Evolutionary conservation across 495 filamentous ascomycete species (phyloP).

Genomic region (Neurospora sp.): DNA sequence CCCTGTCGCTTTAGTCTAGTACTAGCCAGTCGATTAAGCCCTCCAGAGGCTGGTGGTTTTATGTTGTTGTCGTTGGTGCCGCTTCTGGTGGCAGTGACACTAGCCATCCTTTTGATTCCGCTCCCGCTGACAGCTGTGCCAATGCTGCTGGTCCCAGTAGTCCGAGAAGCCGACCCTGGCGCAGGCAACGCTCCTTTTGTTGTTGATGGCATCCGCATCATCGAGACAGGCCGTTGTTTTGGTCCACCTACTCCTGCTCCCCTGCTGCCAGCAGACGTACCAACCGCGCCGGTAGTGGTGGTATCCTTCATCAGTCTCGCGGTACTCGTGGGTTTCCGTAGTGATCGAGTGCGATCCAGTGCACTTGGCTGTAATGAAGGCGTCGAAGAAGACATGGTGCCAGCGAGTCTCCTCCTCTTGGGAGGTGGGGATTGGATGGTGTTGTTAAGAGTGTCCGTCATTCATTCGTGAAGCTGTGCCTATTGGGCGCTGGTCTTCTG

Average conservation of each 20-base stretch:
- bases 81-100: neutral
- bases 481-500: neutral
- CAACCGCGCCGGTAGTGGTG: neutral
- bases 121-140: neutral
- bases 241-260: neutral
- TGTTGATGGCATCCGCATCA: neutral
- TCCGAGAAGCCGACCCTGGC: neutral
- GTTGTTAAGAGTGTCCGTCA: neutral
- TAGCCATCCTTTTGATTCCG: neutral
- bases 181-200: neutral
- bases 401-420: neutral
- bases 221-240: neutral
- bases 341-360: neutral
- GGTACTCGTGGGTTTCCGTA: neutral
- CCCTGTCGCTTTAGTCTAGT: neutral
- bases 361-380: neutral
- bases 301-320: neutral
- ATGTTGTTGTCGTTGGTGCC: neutral
- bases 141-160: neutral
- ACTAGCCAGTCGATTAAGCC: neutral
- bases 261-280: neutral
- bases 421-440: neutral
- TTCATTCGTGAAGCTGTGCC: neutral
- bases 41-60: neutral
- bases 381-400: neutral